These are phyloP conservation scores for Eutrema salsugineum DNA, from an alignment of 441 rosid species.

Conservation along the genomic window DNA sequence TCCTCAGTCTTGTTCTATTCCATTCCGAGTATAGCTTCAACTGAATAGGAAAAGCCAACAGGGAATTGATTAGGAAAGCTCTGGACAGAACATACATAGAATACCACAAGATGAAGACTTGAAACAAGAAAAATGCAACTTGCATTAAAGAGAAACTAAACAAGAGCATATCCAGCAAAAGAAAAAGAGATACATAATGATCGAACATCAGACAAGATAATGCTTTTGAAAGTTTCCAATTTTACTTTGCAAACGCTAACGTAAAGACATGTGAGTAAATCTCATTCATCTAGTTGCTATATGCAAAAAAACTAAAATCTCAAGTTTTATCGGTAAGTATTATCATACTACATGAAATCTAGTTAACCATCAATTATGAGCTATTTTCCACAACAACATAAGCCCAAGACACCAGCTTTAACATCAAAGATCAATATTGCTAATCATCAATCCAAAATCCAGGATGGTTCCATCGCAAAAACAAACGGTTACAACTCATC, in stretches of 20 bases:
- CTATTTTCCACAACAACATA: not conserved
- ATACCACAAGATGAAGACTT: not conserved
- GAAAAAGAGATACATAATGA: not conserved
- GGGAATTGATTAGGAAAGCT: not conserved
- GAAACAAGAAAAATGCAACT: not conserved
- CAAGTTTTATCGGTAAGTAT: no score
- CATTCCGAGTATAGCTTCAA: slow-evolving; percentile 3
- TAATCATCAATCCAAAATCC: not conserved
- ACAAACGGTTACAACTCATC: no score
- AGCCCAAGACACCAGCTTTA: not conserved
- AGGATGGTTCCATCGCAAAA: no score
- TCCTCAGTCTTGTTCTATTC: not conserved
- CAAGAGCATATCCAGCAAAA: not conserved
- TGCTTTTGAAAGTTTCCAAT: not conserved
- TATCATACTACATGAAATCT: not conserved
- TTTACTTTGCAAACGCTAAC: not conserved
- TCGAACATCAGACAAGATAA: not conserved
- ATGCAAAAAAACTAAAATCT: not conserved
- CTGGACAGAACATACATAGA: not conserved
- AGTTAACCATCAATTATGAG: not conserved
- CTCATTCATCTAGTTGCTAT: not conserved
- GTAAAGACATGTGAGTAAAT: not conserved
- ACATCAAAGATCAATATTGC: not conserved
- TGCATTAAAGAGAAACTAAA: not conserved
- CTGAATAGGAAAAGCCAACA: not conserved